Percentiles rank a stretch among this genome's conserved stretches.
Conservation (phyloP, 305 asterid genomes). For the Rubia tinctorum region DNA sequence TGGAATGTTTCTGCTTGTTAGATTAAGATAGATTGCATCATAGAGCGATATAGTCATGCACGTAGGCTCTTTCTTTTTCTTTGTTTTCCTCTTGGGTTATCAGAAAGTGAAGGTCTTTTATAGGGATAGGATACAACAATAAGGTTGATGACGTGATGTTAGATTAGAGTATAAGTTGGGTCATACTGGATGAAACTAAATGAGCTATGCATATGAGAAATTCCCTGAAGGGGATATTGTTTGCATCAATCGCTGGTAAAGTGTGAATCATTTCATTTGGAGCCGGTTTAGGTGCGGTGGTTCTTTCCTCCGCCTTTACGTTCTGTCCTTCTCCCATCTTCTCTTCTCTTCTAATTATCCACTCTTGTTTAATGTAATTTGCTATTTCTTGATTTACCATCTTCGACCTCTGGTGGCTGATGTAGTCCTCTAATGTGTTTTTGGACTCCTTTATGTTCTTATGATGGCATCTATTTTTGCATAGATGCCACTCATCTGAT, state of each 20-base stretch:
- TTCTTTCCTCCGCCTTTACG: no score
- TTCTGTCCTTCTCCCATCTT: no score
- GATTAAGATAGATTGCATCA: neutral
- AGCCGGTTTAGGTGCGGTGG: no score
- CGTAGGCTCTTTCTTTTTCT: neutral
- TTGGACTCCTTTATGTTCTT: no score
- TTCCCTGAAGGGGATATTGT: no score
- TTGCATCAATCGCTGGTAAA: no score
- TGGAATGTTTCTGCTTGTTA: neutral
- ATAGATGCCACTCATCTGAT: constrained; percentile 15
- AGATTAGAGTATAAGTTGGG: neutral
- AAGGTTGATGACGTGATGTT: neutral
- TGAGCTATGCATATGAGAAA: neutral
- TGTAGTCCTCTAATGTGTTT: neutral
- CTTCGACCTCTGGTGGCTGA: no score
- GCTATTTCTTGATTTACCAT: no score
- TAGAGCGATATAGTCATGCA: neutral
- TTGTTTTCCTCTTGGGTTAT: neutral
- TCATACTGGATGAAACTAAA: neutral
- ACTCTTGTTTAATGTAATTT: no score
- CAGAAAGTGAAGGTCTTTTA: neutral
- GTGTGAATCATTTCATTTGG: no score
- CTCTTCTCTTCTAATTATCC: no score
- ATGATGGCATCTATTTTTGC: constrained; percentile 1
- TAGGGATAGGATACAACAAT: neutral